A percentile compares a stretch with the other conserved stretches of the same genome.
These are phyloP conservation scores for Bondarzewia mesenterica DNA, from an alignment of 1,284 basidiomycete genomes.

Conservation along the genomic window DNA sequence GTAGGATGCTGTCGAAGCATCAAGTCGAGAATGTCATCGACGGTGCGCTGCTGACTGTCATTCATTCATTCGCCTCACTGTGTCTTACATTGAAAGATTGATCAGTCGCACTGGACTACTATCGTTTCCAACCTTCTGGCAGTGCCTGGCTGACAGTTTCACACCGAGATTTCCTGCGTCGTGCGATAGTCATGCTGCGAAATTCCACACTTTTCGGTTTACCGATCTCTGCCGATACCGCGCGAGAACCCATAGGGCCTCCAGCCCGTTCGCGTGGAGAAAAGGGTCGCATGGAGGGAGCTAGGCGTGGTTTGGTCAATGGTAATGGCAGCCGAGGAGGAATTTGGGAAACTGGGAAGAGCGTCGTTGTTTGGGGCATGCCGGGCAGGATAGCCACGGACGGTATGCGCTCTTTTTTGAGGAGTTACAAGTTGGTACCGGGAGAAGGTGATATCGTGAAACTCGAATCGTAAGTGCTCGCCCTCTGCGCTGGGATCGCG, in stretches of 20 bases:
- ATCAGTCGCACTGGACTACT: conserved; percentile 52
- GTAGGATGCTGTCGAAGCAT: conserved; percentile 37
- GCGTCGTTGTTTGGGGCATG: conserved; percentile 54
- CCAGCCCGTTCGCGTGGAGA: conserved; percentile 29
- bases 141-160: conserved; percentile 46
- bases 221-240: conserved; percentile 20
- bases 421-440: conserved; percentile 35
- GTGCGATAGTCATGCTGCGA: conserved; percentile 34
- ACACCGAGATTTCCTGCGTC: conserved; percentile 32
- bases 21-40: conserved; percentile 41
- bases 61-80: background rate
- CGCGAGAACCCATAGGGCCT: conserved; percentile 1
- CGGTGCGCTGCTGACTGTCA: conserved; percentile 28
- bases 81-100: background rate
- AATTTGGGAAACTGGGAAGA: conserved; percentile 35
- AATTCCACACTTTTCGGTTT: conserved; percentile 37
- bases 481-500: background rate
- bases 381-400: conserved; percentile 35
- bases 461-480: conserved; percentile 39
- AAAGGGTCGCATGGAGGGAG: conserved; percentile 33
- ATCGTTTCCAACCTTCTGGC: conserved; percentile 48
- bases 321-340: conserved; percentile 49
- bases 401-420: conserved; percentile 33
- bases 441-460: conserved; percentile 36
- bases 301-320: conserved; percentile 28